These are phyloP conservation scores for Vaccinium corymbosum DNA, from an alignment of 148 eudicot genomes.

Conservation along the genomic window DNA sequence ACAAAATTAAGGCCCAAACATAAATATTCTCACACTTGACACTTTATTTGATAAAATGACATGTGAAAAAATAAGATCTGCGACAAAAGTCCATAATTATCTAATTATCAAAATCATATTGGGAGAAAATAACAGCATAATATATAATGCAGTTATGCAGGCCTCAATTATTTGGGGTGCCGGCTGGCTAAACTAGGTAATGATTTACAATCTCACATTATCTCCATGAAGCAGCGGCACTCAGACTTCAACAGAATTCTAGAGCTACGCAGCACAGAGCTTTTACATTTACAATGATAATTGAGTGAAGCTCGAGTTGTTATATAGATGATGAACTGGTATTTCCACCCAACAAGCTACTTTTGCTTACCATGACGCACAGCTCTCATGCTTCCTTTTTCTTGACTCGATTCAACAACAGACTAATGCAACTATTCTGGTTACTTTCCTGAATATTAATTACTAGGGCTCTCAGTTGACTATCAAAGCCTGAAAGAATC, in stretches of 20 bases:
- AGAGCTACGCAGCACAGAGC: constrained; percentile 2
- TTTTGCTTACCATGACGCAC: neutral
- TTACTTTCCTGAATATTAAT: neutral
- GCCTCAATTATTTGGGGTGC: neutral
- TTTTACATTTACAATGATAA: neutral
- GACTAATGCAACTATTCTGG: neutral
- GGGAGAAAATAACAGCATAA: neutral
- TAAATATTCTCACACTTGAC: neutral
- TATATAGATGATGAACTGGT: neutral
- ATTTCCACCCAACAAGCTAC: neutral
- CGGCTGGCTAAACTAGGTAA: neutral
- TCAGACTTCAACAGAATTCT: neutral
- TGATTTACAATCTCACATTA: neutral
- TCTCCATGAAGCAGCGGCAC: neutral
- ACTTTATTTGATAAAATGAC: neutral
- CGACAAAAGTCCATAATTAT: neutral
- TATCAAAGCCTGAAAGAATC: neutral
- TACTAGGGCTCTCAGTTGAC: neutral
- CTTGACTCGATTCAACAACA: too few species aligned
- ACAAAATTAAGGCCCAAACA: neutral
- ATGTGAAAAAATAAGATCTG: neutral
- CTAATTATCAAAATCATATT: neutral
- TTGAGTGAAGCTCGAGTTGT: neutral
- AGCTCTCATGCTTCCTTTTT: neutral
- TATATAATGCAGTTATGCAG: neutral